Conservation (phyloP, 2,329 filamentous ascomycete species). For the Ceratocystis lukuohia region DNA sequence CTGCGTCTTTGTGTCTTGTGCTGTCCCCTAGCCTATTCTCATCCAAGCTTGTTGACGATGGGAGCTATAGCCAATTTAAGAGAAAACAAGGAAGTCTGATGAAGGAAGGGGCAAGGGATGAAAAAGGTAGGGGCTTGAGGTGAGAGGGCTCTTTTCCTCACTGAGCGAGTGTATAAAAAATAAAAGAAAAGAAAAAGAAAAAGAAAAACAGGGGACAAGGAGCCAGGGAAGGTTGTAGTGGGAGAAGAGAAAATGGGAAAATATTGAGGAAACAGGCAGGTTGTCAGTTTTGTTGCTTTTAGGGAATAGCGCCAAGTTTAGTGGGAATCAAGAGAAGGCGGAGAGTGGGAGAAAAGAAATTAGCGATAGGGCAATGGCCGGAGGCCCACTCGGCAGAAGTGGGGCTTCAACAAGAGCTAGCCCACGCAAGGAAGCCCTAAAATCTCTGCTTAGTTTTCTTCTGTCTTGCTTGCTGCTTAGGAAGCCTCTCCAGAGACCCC, state of each 20-base stretch:
- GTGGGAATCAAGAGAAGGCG: background rate
- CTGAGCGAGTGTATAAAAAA: background rate
- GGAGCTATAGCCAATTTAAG: conserved; percentile 6
- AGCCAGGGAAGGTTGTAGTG: background rate
- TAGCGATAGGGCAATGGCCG: background rate
- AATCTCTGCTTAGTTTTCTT: no score
- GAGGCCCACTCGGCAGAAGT: no score
- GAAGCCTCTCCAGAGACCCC: no score
- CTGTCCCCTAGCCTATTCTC: background rate
- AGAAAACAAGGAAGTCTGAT: background rate
- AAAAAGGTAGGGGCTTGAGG: background rate
- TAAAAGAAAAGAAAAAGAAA: background rate
- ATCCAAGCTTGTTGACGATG: background rate
- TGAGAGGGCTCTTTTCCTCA: background rate
- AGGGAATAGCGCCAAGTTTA: background rate
- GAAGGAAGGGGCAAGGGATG: background rate
- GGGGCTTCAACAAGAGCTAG: no score
- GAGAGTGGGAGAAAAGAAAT: background rate
- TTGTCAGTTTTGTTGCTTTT: conserved; percentile 2
- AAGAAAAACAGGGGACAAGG: background rate
- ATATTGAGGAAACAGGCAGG: conserved; percentile 7
- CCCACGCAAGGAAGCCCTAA: no score
- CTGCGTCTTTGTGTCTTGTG: background rate
- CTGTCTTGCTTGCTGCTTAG: no score
- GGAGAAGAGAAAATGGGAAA: background rate